Base-by-base conservation (phyloP, 75 land plant species). In the Azolla pinnata region DNA sequence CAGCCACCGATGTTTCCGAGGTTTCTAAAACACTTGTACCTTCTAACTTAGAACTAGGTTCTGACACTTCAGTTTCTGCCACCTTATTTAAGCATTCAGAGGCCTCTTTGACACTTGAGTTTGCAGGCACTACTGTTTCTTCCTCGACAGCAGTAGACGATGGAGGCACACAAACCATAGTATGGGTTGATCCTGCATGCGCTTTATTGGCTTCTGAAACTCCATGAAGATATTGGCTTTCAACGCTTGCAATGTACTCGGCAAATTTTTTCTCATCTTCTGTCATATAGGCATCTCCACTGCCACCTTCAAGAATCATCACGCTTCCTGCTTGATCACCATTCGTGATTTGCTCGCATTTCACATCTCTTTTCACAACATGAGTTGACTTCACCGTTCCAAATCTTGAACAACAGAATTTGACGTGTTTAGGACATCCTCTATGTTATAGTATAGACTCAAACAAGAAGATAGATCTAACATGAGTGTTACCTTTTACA, bases 341-440 rank as follows among this genome's bases (percentile, higher is more conserved):
- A n/a, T n/a, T n/a, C n/a, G n/a, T n/a, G n/a, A n/a, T n/a, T n/a
- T n/a, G n/a, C n/a, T n/a, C n/a, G n/a, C n/a, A 14, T 14, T 3
- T 46, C 49, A 14, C 24, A 2, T 52, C 10, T 52, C 29, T 38
- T 57, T 68, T 80, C 30, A 78, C 79, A 47, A 83, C 23, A 47
- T 92, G 79, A 38, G 87, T 56, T 19, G 97, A 88, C 63, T 84
- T 88, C 24, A 92, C 82, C 29, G 75, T 75, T 5, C 97, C 97
- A 83, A 92, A 92, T 68, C 97, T 92, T 64, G 51, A 75, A 49
- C 52, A 7, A 27, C 48, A 53, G 30, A 2, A 23, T 26, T 50
- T 49, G 12, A 17, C 33, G 14, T 19, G 16, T 20, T 12, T 49
- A 25, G 25, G 7, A 34, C 4, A 61, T 10, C 12, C 44, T 7